Percentiles rank a stretch among this genome's conserved stretches.
phyloP scores from a whole-genome alignment of 371 early-diverging fungal genomes.

The Actinomortierella ambigua region DNA sequence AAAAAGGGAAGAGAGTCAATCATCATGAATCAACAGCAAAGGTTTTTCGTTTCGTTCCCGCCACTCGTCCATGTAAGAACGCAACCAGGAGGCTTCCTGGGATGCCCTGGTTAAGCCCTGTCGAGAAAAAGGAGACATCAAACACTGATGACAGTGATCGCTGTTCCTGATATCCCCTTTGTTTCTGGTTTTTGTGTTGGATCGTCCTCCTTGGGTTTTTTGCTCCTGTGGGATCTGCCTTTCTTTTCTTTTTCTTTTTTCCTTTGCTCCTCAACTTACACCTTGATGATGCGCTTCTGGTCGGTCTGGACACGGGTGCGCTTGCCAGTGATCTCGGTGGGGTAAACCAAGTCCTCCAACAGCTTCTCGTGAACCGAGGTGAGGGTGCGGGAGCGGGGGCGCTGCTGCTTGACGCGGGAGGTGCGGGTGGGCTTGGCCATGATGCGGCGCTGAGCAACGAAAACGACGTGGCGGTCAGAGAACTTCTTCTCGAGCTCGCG shows the following conservation, averaged over 20 bases:
- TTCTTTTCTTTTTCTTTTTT: too few relatives aligned
- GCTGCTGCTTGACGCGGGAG: conserved; percentile 86
- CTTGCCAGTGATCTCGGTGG: conserved; percentile 98
- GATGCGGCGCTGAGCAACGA: conserved; percentile 96
- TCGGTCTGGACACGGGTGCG: conserved; percentile 95
- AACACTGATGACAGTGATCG: too few relatives aligned
- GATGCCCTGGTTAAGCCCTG: too few relatives aligned
- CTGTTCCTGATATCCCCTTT: too few relatives aligned
- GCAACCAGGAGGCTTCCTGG: too few relatives aligned
- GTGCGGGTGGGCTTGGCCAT: conserved; percentile 89
- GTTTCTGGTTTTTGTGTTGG: too few relatives aligned
- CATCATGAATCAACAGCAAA: background rate
- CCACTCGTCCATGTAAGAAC: background rate
- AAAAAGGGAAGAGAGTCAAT: conserved; percentile 6
- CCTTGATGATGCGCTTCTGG: conserved; percentile 93
- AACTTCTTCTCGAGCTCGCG: conserved; percentile 99
- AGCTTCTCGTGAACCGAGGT: conserved; percentile 96
- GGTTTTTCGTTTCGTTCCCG: background rate
- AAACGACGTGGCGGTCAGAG: conserved; percentile 96
- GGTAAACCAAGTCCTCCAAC: conserved; percentile 96
- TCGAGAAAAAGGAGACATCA: too few relatives aligned
- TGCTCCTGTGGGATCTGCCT: too few relatives aligned
- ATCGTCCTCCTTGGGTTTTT: too few relatives aligned
- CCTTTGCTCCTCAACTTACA: conserved; percentile 55
- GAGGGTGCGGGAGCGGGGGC: conserved; percentile 96